phyloP scores from a whole-genome alignment of 306 rosid species.

The Begonia peltatifolia region DNA sequence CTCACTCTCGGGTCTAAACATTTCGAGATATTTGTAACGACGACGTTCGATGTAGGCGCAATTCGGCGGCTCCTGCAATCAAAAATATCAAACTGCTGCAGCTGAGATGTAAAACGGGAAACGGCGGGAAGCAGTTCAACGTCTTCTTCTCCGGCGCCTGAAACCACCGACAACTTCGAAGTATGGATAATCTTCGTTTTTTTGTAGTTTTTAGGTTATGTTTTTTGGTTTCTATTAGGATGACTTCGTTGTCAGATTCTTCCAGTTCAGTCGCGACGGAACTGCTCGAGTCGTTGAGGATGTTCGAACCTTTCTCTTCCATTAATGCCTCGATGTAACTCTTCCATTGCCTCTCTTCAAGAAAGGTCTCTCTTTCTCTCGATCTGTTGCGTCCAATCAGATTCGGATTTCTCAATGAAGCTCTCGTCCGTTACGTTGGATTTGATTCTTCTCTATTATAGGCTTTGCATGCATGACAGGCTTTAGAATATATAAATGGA shows the following conservation, averaged over 20 bases:
- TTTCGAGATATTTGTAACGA: too few species aligned
- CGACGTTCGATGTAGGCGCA: too few species aligned
- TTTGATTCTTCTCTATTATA: too few species aligned
- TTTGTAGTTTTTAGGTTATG: constrained; percentile 5
- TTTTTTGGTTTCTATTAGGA: constrained; percentile 6
- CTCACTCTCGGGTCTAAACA: too few species aligned
- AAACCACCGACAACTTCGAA: too few species aligned
- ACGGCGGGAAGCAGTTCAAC: too few species aligned
- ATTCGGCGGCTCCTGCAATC: too few species aligned
- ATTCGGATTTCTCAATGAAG: not conserved
- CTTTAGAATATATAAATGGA: too few species aligned
- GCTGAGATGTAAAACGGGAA: too few species aligned
- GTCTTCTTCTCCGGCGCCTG: too few species aligned
- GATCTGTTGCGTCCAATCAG: not conserved
- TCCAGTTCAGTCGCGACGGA: constrained; percentile 34
- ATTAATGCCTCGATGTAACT: constrained; percentile 48
- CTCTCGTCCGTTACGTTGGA: not conserved
- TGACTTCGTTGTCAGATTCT: constrained; percentile 18
- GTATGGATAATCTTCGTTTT: not conserved
- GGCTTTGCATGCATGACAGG: too few species aligned
- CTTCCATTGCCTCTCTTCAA: constrained; percentile 55
- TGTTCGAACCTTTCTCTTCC: constrained; percentile 64
- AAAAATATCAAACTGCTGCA: too few species aligned
- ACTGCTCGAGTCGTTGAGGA: constrained; percentile 81
- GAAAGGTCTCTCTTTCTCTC: constrained; percentile 28